phyloP scores from a whole-genome alignment of 1,284 basidiomycete genomes.

The Inonotus obliquus region DNA sequence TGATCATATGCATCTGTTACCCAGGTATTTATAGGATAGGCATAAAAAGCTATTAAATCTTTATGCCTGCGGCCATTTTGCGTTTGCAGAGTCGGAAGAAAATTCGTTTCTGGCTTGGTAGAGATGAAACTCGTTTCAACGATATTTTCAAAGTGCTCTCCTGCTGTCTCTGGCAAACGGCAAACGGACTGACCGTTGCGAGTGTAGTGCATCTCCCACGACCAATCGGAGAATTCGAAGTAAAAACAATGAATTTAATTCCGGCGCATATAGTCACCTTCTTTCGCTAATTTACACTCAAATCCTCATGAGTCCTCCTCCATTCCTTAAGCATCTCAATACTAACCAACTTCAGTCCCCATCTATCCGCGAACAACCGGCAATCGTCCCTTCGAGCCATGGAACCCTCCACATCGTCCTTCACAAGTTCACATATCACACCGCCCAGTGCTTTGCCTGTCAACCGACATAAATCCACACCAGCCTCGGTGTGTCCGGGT shows the following conservation, averaged over 20 bases:
- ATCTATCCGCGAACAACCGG: constrained; percentile 85
- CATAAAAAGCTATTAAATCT: too few species aligned
- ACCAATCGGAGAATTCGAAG: neutral
- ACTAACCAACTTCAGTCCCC: constrained; percentile 92
- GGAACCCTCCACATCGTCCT: constrained; percentile 84
- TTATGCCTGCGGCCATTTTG: neutral
- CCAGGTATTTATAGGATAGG: too few species aligned
- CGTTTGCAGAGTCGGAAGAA: neutral
- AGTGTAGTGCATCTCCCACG: too few species aligned
- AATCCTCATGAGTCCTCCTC: constrained; percentile 22
- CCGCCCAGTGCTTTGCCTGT: constrained; percentile 78
- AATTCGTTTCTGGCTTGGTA: neutral
- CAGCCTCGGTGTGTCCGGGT: constrained; percentile 91
- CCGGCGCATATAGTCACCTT: neutral
- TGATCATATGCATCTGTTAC: too few species aligned
- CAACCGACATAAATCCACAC: constrained; percentile 83
- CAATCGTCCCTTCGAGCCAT: constrained; percentile 98
- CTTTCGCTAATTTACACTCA: neutral
- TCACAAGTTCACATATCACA: constrained; percentile 92
- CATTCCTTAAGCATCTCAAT: constrained; percentile 73
- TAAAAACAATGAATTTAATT: neutral
- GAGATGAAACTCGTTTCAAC: neutral
- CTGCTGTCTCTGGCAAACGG: too few species aligned
- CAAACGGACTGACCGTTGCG: neutral
- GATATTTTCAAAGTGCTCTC: too few species aligned